Evolutionary conservation across 768 basidiomycete genomes (phyloP), one percentile per base, ranked within the genome.

Genomic region (Leucocoprinus birnbaumii): DNA sequence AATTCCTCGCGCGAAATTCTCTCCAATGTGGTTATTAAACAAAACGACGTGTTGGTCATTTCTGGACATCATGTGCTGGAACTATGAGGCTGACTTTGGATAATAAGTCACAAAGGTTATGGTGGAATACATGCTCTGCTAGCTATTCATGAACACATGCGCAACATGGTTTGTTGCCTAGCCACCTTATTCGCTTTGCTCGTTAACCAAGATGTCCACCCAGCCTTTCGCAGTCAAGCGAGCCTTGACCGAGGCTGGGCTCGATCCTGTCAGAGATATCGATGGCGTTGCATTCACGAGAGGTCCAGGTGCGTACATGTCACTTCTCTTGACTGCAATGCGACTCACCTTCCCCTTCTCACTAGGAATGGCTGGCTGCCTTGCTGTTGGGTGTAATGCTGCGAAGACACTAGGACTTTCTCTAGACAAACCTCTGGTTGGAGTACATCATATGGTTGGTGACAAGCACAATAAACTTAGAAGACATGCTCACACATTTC

Each of bases 381-480:
- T 98, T 11, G 81, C 80, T 22, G 87, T 93, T 2, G 84, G 85
- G 42, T 82, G 84, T 9, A 89, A 89, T 57, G 86, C 91, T 5
- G 92, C 93, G n/a, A 91, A 91, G 66, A 83, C 85, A 0, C 73
- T 98, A 2, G 93, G 94, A 0, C 87, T 91, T 0, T 85, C 85
- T 0, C 73, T 83, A 11, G 76, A 79, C 40, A 90, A 93, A 62
- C 94, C 94, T 0, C 56, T 96, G 3, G 80, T 96, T 2, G 94
- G 94, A 2, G 91, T 97, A 5, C 92, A 98, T 69, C 95, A 98
- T 63, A 98, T 98, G 95, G 94, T 93, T 35, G 45, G 74, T 64
- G 38, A 7, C 14, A 3, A 26, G 16, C 31, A 1, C n/a, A 3
- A 19, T 31, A 48, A n/a, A 51, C 38, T 40, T 54, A 47, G 19